Base-by-base conservation (phyloP, 148 eudicot genomes). In the Rhododendron mucronatum region DNA sequence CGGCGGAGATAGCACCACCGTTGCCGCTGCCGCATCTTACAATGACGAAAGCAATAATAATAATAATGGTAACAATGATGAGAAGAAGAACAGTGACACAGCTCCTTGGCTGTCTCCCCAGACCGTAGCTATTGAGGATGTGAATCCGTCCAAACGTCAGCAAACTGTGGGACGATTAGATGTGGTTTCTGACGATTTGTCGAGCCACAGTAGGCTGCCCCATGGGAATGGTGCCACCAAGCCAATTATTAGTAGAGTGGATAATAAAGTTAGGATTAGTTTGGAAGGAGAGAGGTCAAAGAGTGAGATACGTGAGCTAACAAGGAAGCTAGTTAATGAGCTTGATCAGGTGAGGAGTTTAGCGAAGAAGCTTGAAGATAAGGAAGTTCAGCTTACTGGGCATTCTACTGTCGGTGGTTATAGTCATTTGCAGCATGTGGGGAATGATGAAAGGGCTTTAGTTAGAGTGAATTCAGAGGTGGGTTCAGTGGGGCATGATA, bases 311-410 rank as follows among this genome's bases (percentile, higher is more conserved):
- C 85, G 88, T 21, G 94, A 89, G 59, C 90, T 95, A 86, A 93
- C 87, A 92, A 90, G 91, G 89, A 94, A 93, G 89, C 86, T 97
- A 28, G 84, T 82, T 83, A 84, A 53, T 83, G 98, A 97, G 93
- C 96, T 97, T 85, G 94, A 93, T 88, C 92, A 90, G 88, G 94
- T 95, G 61, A 91, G 96, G 92, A 89, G 87, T 88, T 84, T 93
- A 87, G 91, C 87, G 23, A 91, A 86, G 85, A 85, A 85, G 92
- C 93, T 97, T 71, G 93, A 97, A 87, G 93, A 67, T 15, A 91
- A 91, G 89, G 95, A 95, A 91, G 79, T 85, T 87, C 86, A 92
- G 90, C 86, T 93, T 84, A 86, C 84, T 88, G 87, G 75, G 23
- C 85, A 82, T 91, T 78, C 57, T 45, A n/a, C 33, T 78, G 35